A percentile compares a stretch with the other conserved stretches of the same genome.
Conservation (phyloP, 2,329 filamentous ascomycete species). For the Aspergillus proliferans region DNA sequence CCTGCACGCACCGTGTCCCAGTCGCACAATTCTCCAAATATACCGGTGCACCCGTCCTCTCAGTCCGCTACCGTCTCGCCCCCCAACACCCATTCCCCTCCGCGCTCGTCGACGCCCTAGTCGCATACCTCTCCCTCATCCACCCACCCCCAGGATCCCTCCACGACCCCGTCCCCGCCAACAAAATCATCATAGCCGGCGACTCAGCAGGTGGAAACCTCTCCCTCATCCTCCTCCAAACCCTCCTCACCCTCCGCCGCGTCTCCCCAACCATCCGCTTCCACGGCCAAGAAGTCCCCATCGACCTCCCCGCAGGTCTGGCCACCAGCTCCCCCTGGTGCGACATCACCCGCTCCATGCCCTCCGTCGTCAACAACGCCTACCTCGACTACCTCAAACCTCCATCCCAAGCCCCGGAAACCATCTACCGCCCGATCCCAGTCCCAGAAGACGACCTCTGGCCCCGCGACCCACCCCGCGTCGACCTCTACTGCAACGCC, state of each 20-base stretch:
- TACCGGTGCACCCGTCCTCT: slow-evolving; percentile 36
- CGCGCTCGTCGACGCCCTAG: slow-evolving; percentile 41
- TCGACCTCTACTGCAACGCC: slow-evolving; percentile 38
- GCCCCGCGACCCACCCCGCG: slow-evolving; percentile 37
- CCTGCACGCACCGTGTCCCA: slow-evolving; percentile 35
- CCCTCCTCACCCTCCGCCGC: slow-evolving; percentile 37
- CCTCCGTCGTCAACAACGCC: slow-evolving; percentile 32
- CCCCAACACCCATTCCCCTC: slow-evolving; percentile 45
- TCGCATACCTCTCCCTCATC: slow-evolving; percentile 43
- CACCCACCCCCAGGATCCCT: slow-evolving; percentile 38
- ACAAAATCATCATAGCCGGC: slow-evolving; percentile 41
- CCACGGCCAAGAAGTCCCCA: slow-evolving; percentile 33
- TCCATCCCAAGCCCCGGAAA: slow-evolving; percentile 18
- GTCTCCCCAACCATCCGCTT: slow-evolving; percentile 31
- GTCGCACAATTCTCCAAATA: slow-evolving; percentile 34
- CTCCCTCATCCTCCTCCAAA: slow-evolving; percentile 35
- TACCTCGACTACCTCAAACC: slow-evolving; percentile 36
- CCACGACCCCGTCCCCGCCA: slow-evolving; percentile 37
- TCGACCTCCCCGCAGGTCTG: slow-evolving; percentile 38
- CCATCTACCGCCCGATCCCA: slow-evolving; percentile 18
- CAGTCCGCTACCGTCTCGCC: slow-evolving; percentile 43
- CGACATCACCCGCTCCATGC: slow-evolving; percentile 39
- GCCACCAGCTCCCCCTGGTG: slow-evolving; percentile 37
- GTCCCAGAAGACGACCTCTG: slow-evolving; percentile 33
- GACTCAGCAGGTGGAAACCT: slow-evolving; percentile 44